A percentile compares a stretch with the other conserved stretches of the same genome.
Conservation (phyloP, 2,329 filamentous ascomycete species). For the Cryphonectria japonica region DNA sequence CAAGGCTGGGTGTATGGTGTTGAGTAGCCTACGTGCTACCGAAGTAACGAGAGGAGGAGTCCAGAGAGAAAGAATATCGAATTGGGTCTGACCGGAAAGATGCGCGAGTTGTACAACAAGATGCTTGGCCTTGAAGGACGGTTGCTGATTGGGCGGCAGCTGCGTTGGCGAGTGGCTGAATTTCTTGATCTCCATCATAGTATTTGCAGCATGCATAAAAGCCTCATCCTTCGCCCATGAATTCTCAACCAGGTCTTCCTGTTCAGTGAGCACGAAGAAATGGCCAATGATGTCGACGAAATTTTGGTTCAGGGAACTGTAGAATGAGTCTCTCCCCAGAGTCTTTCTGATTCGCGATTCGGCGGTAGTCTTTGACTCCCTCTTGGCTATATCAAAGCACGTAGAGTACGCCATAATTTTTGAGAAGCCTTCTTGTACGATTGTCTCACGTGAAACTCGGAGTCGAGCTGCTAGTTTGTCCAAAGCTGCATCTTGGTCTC, state of each 20-base stretch:
- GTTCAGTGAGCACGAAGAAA: constrained; percentile 77
- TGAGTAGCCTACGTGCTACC: constrained; percentile 76
- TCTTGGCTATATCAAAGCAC: constrained; percentile 68
- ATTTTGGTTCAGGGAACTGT: constrained; percentile 64
- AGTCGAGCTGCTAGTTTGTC: constrained; percentile 63
- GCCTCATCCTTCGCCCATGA: constrained; percentile 63
- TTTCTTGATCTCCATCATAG: constrained; percentile 69
- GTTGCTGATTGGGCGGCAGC: constrained; percentile 81
- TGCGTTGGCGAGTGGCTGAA: constrained; percentile 67
- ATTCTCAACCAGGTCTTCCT: constrained; percentile 74
- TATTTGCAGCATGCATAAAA: constrained; percentile 64
- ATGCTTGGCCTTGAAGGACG: constrained; percentile 79
- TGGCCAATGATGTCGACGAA: constrained; percentile 78
- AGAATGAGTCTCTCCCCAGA: constrained; percentile 69
- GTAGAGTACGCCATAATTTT: constrained; percentile 84
- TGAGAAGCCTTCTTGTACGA: constrained; percentile 72
- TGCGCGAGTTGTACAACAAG: constrained; percentile 76
- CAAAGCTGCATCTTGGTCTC: constrained; percentile 68
- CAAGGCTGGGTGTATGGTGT: constrained; percentile 79
- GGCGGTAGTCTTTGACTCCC: constrained; percentile 53
- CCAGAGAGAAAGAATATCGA: constrained; percentile 68
- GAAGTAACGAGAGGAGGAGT: constrained; percentile 74
- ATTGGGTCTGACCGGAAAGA: constrained; percentile 73
- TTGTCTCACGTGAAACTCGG: constrained; percentile 53
- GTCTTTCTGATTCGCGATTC: constrained; percentile 70